These are phyloP conservation scores for Tuber umbilicatum DNA, from an alignment of 495 filamentous ascomycete genomes.

Conservation along the genomic window DNA sequence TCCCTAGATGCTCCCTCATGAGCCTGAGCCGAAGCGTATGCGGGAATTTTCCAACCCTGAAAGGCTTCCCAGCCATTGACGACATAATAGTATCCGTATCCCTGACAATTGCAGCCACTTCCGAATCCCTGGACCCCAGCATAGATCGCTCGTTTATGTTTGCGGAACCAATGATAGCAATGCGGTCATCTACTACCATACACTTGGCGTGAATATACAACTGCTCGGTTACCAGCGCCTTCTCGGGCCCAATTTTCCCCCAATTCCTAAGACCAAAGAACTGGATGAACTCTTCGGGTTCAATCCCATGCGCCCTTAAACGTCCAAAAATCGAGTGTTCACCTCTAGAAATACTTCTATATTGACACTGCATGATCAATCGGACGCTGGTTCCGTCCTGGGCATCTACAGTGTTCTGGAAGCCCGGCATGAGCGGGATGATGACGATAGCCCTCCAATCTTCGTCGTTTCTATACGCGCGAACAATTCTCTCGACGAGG, in stretches of 20 bases:
- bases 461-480: constrained; percentile 76
- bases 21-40: constrained; percentile 88
- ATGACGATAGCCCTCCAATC: constrained; percentile 90
- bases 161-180: constrained; percentile 90
- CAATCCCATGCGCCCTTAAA: constrained; percentile 71
- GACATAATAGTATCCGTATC: constrained; percentile 93
- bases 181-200: constrained; percentile 91
- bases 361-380: constrained; percentile 97
- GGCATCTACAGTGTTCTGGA: constrained; percentile 91
- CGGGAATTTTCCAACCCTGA: constrained; percentile 82
- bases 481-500: constrained; percentile 80
- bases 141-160: constrained; percentile 99
- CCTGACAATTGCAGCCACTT: constrained; percentile 82
- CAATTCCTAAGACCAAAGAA: constrained; percentile 90
- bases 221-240: constrained; percentile 85
- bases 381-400: constrained; percentile 91
- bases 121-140: constrained; percentile 83
- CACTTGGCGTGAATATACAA: constrained; percentile 97
- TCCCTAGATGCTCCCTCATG: constrained; percentile 93
- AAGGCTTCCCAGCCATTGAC: constrained; percentile 81
- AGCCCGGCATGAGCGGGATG: constrained; percentile 94
- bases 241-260: constrained; percentile 81
- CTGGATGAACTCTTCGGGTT: constrained; percentile 92
- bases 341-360: constrained; percentile 90
- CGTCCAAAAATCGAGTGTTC: constrained; percentile 88